Evolutionary conservation across 768 basidiomycete species (phyloP).

Genomic region (Rhizopogon rudus): DNA sequence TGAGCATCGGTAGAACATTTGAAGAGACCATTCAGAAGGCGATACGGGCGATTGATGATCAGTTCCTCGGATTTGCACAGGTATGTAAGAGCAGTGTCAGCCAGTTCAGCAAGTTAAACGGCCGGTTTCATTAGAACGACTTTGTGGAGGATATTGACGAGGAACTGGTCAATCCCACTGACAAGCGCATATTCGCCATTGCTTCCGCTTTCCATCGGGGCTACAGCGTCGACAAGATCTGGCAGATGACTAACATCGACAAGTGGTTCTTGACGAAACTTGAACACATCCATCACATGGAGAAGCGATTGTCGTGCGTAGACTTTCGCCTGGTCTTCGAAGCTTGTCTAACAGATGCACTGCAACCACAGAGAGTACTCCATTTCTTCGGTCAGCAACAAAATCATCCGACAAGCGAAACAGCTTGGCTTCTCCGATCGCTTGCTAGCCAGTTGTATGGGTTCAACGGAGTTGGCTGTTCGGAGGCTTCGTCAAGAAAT

Average conservation of each 20-base stretch:
- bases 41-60: slow-evolving; percentile 93
- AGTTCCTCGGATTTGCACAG: slow-evolving; percentile 89
- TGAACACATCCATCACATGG: slow-evolving; percentile 78
- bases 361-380: slow-evolving; percentile 46
- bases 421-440: slow-evolving; percentile 96
- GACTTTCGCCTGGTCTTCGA: not conserved
- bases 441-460: slow-evolving; percentile 76
- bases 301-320: slow-evolving; percentile 68
- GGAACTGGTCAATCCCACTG: slow-evolving; percentile 91
- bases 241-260: slow-evolving; percentile 98
- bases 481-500: slow-evolving; percentile 84
- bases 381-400: slow-evolving; percentile 56
- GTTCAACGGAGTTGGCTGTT: slow-evolving; percentile 90
- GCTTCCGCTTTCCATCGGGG: slow-evolving; percentile 90
- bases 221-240: slow-evolving; percentile 93
- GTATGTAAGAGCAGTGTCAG: slow-evolving; percentile 27
- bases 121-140: slow-evolving; percentile 55
- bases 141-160: slow-evolving; percentile 88
- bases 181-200: slow-evolving; percentile 96
- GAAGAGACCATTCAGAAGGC: slow-evolving; percentile 99
- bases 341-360: not conserved
- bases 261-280: slow-evolving; percentile 97
- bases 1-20: slow-evolving; percentile 98
- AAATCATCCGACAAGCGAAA: slow-evolving; percentile 76
- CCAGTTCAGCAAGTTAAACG: not conserved